A percentile compares a stretch with the other conserved stretches of the same genome.
These are phyloP conservation scores for Pseudognaphalium luteoalbum DNA, from an alignment of 129 eudicot species.

Conservation along the genomic window DNA sequence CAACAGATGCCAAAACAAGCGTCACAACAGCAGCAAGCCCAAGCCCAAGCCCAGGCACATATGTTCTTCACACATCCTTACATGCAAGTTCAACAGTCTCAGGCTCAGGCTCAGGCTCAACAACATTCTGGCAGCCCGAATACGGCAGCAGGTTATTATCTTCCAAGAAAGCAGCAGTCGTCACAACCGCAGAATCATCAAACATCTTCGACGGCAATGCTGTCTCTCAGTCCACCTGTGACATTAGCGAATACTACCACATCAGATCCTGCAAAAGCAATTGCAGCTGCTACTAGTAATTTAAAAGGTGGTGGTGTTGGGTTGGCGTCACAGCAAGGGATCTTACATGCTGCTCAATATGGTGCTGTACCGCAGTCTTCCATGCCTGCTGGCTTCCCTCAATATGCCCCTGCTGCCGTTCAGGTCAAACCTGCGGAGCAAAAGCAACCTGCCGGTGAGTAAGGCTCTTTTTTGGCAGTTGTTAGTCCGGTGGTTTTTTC, in stretches of 20 bases:
- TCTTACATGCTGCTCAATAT: constrained; percentile 53
- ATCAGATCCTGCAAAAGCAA: constrained; percentile 86
- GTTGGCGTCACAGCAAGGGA: constrained; percentile 47
- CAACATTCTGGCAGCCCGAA: constrained; percentile 41
- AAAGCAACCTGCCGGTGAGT: constrained; percentile 96
- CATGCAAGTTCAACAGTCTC: constrained; percentile 37
- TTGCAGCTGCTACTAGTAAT: constrained; percentile 69
- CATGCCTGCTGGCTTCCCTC: constrained; percentile 68
- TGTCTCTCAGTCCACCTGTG: constrained; percentile 53
- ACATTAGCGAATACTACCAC: constrained; percentile 50
- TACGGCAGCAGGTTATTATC: constrained; percentile 48
- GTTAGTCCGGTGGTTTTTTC: background rate
- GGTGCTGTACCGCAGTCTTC: constrained; percentile 47
- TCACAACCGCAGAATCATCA: constrained; percentile 46
- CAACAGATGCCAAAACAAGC: constrained; percentile 35
- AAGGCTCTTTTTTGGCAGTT: background rate
- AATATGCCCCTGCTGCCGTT: constrained; percentile 59
- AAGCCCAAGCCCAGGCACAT: constrained; percentile 36
- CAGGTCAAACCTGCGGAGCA: constrained; percentile 88
- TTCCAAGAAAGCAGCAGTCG: constrained; percentile 55
- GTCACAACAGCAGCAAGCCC: constrained; percentile 32
- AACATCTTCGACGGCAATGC: constrained; percentile 52
- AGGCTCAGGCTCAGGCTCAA: constrained; percentile 35
- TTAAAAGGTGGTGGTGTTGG: constrained; percentile 55
- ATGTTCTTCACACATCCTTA: constrained; percentile 49